Evolutionary conservation across 73 alveolate genomes (phyloP).

Genomic region (Paramecium bursaria): DNA sequence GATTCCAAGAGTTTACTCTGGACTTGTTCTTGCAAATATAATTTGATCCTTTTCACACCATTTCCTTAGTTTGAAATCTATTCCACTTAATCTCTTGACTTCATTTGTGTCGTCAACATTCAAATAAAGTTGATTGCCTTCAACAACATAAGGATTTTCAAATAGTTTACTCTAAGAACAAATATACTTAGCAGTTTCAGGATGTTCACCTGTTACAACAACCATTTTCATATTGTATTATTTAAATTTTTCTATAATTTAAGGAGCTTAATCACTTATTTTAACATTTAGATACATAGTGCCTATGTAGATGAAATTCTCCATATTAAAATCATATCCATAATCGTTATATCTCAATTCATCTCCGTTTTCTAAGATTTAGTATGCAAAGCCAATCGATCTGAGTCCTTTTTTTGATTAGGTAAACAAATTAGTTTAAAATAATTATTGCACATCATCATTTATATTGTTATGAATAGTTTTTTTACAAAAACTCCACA

Average conservation of each 20-base stretch:
- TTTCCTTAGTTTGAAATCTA: conserved; percentile 23
- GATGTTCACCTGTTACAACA: conserved; percentile 56
- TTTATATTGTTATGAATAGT: neutral
- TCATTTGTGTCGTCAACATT: conserved; percentile 35
- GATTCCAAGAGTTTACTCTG: conserved; percentile 26
- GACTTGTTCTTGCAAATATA: conserved; percentile 46
- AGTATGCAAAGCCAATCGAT: conserved; percentile 50
- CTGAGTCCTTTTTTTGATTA: conserved; percentile 48
- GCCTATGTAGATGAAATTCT: conserved; percentile 36
- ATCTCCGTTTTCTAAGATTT: neutral
- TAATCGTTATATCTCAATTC: conserved; percentile 30
- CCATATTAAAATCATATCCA: conserved; percentile 26
- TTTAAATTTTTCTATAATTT: neutral
- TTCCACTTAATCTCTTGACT: conserved; percentile 34
- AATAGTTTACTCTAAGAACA: neutral
- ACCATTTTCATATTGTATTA: conserved; percentile 26
- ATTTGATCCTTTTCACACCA: conserved; percentile 39
- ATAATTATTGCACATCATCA: neutral
- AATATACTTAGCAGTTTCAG: conserved; percentile 10
- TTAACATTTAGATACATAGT: conserved; percentile 16
- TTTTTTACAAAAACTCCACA: conserved; percentile 57
- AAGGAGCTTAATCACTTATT: neutral
- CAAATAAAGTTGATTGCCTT: conserved; percentile 28
- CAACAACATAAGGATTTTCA: neutral
- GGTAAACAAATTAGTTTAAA: conserved; percentile 1